A percentile compares a stretch with the other conserved stretches of the same genome.
Evolutionary conservation across 2,329 filamentous ascomycete genomes (phyloP).

Genomic region (Fusarium pseudonygamai): DNA sequence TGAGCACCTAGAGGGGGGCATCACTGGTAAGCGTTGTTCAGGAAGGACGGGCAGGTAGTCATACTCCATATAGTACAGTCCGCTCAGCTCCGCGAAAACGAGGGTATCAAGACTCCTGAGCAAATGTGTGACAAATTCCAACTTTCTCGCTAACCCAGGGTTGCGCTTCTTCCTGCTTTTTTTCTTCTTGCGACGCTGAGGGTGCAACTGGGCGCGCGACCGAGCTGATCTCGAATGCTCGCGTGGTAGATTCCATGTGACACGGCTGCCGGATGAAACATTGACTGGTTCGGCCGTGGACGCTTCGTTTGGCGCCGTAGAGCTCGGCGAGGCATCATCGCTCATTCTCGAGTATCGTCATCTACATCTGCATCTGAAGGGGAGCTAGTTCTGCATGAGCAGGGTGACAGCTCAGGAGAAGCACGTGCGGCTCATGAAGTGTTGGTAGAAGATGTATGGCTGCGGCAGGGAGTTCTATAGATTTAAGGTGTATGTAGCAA

Average conservation of each 20-base stretch:
- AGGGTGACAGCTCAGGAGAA: slow-evolving; percentile 40
- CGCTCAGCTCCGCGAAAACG: slow-evolving; percentile 71
- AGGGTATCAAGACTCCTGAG: slow-evolving; percentile 69
- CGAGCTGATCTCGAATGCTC: slow-evolving; percentile 22
- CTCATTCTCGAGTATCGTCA: slow-evolving; percentile 58
- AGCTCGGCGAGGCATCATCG: slow-evolving; percentile 59
- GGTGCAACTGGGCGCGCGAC: slow-evolving; percentile 39
- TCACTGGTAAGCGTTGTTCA: slow-evolving; percentile 25
- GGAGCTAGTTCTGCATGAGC: slow-evolving; percentile 46
- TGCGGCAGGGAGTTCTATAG: not conserved
- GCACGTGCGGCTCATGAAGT: slow-evolving; percentile 41
- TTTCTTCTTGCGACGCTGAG: slow-evolving; percentile 50
- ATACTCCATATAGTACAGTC: slow-evolving; percentile 77
- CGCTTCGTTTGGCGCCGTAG: slow-evolving; percentile 48
- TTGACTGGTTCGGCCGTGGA: slow-evolving; percentile 25
- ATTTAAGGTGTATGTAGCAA: not conserved
- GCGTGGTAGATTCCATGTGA: slow-evolving; percentile 29
- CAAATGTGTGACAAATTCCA: slow-evolving; percentile 68
- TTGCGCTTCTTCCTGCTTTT: slow-evolving; percentile 51
- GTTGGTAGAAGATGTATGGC: not conserved
- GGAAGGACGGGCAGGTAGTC: not conserved
- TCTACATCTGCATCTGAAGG: slow-evolving; percentile 40
- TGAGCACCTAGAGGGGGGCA: slow-evolving; percentile 62
- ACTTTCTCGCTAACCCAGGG: slow-evolving; percentile 63
- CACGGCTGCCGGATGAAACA: slow-evolving; percentile 24